Evolutionary conservation across 331 rosid species (phyloP), one percentile per base, ranked within the genome.

Genomic region (Arachis monticola): DNA sequence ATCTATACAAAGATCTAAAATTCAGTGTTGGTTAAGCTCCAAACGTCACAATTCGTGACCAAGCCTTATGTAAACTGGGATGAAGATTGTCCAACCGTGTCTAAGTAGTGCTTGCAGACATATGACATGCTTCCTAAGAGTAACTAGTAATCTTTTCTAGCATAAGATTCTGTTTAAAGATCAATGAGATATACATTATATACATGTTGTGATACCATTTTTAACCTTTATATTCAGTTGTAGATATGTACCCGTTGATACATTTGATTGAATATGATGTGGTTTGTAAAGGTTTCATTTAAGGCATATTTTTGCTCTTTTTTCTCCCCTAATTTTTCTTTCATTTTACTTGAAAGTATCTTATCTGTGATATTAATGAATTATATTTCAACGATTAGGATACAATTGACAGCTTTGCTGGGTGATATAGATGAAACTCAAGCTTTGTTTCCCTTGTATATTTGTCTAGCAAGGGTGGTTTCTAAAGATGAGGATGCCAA

Each of bases 391-490:
- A 67, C 56, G 17, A 55, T 76, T 80, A 93, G 98, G 83, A 75
- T 91, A 81, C 85, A 80, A 75, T 79, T 93, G 91, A 82, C 81
- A 3, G 85, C 86, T 79, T 69, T 75, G 1, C 65, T 89, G 85
- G 68, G 74, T 4, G 70, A 40, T 62, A 38, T 5, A 2, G 78
- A 73, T 17, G 85, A 78, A 62, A 22, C 65, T 69, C 84, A 41
- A 47, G 67, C 61, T 47, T 35, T 86, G 72, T 89, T 86, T 76
- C 98, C 98, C 50, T 60, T 93, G 70, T 77, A 86, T 45, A 77
- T 89, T 45, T 78, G 85, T 77, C 75, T 93, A 70, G 96, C 92
- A 41, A 93, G 86, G 72, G 77, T 72, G 42, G 81, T 79, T 73
- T 72, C 88, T 31, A 84, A 81, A 13, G 67, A 48, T 68, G 66